A percentile compares a stretch with the other conserved stretches of the same genome.
Evolutionary conservation across 495 filamentous ascomycete species (phyloP).

Genomic region (Tirmania nivea): DNA sequence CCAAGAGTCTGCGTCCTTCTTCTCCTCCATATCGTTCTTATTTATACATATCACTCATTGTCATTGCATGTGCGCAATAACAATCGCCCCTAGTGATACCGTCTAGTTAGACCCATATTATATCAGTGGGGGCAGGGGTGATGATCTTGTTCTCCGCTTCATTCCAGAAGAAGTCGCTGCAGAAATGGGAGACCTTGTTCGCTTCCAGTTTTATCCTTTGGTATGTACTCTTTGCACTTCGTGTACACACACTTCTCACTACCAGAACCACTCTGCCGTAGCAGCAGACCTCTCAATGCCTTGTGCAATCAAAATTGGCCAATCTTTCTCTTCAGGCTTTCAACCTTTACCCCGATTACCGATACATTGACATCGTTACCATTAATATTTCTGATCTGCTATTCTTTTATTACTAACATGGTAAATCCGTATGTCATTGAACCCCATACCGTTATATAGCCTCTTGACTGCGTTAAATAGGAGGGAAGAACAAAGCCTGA

Average conservation of each 20-base stretch:
- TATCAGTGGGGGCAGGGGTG: constrained; percentile 9
- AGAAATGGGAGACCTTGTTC: constrained; percentile 25
- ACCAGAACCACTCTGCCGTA: constrained; percentile 28
- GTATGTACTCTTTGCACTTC: constrained; percentile 12
- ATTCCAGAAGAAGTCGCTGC: constrained; percentile 19
- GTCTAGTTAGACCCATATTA: neutral
- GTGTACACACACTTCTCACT: neutral
- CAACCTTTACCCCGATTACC: constrained; percentile 24
- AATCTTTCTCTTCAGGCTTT: constrained; percentile 50
- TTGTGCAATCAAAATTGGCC: constrained; percentile 28
- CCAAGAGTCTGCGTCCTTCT: neutral
- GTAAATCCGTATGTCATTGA: constrained; percentile 24
- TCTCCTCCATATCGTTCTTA: constrained; percentile 1
- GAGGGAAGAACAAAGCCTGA: neutral
- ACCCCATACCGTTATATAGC: neutral
- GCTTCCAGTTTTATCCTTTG: constrained; percentile 32
- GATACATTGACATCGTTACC: constrained; percentile 15
- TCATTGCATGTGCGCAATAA: constrained; percentile 1
- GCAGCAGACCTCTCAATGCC: constrained; percentile 25
- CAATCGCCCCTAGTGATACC: constrained; percentile 3
- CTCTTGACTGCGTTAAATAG: neutral
- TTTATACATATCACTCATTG: constrained; percentile 10
- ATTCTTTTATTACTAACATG: constrained; percentile 31
- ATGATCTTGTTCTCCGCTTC: constrained; percentile 11
- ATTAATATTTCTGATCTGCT: constrained; percentile 27